Conservation (phyloP, 257 asterid species). For the Dorcoceras hygrometricum region DNA sequence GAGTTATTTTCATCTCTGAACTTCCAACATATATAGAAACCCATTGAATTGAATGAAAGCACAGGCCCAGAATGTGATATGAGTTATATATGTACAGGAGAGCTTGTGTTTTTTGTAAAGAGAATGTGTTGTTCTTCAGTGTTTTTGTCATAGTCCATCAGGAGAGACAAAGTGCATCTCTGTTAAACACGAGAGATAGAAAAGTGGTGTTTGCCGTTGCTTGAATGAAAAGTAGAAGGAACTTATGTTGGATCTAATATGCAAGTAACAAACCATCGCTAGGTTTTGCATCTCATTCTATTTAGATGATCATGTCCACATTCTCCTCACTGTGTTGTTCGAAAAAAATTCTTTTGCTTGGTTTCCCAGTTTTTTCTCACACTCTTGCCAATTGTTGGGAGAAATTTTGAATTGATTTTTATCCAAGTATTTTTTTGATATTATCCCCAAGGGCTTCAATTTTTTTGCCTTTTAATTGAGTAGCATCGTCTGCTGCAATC, state of each 20-base stretch:
- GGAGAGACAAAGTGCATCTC: neutral
- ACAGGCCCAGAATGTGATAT: neutral
- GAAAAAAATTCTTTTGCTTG: neutral
- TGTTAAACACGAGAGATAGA: neutral
- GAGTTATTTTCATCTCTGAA: conserved; percentile 37
- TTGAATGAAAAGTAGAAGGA: neutral
- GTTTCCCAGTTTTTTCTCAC: neutral
- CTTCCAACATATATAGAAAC: neutral
- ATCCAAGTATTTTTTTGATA: neutral
- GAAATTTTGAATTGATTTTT: too few relatives aligned
- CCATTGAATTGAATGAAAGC: neutral
- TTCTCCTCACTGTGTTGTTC: neutral
- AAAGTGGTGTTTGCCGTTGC: neutral
- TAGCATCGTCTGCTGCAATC: neutral
- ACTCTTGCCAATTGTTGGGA: neutral
- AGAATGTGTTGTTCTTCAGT: neutral
- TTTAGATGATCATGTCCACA: neutral
- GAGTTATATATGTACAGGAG: neutral
- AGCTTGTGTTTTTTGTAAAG: neutral
- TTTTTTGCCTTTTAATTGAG: neutral
- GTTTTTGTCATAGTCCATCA: neutral
- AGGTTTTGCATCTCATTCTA: neutral
- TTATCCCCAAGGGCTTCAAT: neutral
- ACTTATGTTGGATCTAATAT: neutral
- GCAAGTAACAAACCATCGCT: neutral